A percentile compares a stretch with the other conserved stretches of the same genome.
These are phyloP conservation scores for Chromera velia DNA, from an alignment of 73 alveolate genomes.

Conservation along the genomic window DNA sequence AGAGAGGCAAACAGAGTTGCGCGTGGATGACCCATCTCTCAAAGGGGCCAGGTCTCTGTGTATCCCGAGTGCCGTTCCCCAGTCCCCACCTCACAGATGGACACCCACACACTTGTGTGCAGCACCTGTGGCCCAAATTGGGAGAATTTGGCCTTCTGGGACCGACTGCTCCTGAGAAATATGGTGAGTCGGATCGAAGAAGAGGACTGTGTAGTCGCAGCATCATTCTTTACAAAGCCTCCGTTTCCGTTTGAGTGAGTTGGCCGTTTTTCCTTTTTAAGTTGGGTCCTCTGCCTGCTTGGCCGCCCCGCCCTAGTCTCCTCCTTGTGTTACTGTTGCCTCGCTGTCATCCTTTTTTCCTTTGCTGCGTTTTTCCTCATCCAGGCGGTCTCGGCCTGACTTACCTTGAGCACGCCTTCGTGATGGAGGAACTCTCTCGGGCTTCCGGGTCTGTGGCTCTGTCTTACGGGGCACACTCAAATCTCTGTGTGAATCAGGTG, in stretches of 20 bases:
- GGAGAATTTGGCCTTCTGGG: conserved; percentile 84
- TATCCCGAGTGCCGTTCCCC: too few species aligned
- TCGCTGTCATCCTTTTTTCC: conserved; percentile 15
- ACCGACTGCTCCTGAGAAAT: conserved; percentile 60
- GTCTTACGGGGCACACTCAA: conserved; percentile 78
- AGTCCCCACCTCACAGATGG: too few species aligned
- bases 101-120: too few species aligned
- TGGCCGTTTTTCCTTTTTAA: too few species aligned
- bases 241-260: too few species aligned
- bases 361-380: background rate
- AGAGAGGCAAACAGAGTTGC: too few species aligned
- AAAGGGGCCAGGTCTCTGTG: too few species aligned
- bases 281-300: too few species aligned
- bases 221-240: background rate
- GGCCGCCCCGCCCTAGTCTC: too few species aligned
- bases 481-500: conserved; percentile 70
- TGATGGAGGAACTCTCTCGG: conserved; percentile 71
- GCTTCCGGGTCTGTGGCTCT: conserved; percentile 79
- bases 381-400: conserved; percentile 72
- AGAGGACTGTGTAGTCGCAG: background rate
- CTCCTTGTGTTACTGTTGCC: too few species aligned
- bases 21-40: too few species aligned
- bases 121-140: conserved; percentile 65
- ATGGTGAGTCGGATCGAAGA: background rate
- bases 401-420: conserved; percentile 72